Evolutionary conservation across 2,329 filamentous ascomycete species (phyloP).

Genomic region (Chaetomium olivaceum): DNA sequence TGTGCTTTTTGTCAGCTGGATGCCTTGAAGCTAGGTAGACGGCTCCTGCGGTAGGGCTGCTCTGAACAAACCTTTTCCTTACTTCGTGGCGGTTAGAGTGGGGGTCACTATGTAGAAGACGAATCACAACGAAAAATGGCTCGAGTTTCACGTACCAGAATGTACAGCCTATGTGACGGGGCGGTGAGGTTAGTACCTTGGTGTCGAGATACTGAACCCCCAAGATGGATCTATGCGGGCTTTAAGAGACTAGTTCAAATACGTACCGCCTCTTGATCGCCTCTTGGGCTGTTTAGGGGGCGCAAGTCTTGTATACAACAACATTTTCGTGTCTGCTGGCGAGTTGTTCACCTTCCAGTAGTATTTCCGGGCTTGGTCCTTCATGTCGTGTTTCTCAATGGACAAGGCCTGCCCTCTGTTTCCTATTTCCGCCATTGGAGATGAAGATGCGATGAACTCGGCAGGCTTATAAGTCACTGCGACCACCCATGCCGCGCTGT

Average conservation of each 20-base stretch:
- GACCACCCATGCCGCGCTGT: not conserved
- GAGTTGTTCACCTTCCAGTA: not conserved
- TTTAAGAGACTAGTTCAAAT: not conserved
- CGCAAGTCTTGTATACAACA: conserved; percentile 60
- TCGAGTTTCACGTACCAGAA: conserved; percentile 48
- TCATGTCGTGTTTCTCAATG: not conserved
- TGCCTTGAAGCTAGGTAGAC: not conserved
- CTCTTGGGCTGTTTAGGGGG: conserved; percentile 60
- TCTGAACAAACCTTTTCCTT: conserved; percentile 54
- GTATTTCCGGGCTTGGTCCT: not conserved
- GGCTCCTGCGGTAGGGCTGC: not conserved
- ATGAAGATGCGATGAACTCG: not conserved
- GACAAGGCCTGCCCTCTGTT: conserved; percentile 3
- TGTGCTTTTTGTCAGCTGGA: conserved; percentile 32
- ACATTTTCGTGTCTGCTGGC: conserved; percentile 42
- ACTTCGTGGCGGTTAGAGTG: conserved; percentile 37
- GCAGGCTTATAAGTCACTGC: not conserved
- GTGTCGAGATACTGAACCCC: not conserved
- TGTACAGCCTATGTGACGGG: conserved; percentile 47
- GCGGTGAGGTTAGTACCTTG: conserved; percentile 4
- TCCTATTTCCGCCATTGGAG: conserved; percentile 6
- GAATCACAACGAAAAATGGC: not conserved
- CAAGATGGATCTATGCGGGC: not conserved
- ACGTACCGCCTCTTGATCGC: conserved; percentile 60
- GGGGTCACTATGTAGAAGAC: not conserved